phyloP scores from a whole-genome alignment of 2,329 filamentous ascomycete genomes.

The Fragosphaeria purpurea region DNA sequence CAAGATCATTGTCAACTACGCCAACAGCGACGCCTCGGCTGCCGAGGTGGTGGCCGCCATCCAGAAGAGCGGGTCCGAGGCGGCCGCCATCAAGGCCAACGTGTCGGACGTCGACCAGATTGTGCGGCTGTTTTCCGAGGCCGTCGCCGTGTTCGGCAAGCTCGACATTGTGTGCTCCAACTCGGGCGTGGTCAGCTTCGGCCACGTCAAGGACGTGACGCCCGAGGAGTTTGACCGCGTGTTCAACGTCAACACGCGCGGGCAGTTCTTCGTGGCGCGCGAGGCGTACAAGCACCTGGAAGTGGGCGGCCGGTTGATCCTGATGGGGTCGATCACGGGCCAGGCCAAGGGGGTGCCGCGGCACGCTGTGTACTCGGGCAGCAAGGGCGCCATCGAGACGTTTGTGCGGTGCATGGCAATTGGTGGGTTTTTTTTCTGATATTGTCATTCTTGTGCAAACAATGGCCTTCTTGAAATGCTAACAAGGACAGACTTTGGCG shows the following conservation, averaged over 20 bases:
- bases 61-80: slow-evolving; percentile 14
- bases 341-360: slow-evolving; percentile 20
- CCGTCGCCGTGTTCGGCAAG: slow-evolving; percentile 46
- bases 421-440: slow-evolving; percentile 6
- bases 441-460: not conserved
- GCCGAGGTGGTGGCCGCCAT: slow-evolving; percentile 14
- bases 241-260: slow-evolving; percentile 49
- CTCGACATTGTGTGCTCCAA: slow-evolving; percentile 54
- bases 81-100: slow-evolving; percentile 23
- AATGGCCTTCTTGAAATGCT: not conserved
- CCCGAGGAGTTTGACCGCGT: slow-evolving; percentile 52
- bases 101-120: slow-evolving; percentile 22
- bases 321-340: slow-evolving; percentile 53
- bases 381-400: slow-evolving; percentile 25
- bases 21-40: slow-evolving; percentile 15
- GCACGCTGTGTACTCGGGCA: slow-evolving; percentile 26
- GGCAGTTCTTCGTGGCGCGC: slow-evolving; percentile 54
- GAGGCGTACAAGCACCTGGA: slow-evolving; percentile 53
- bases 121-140: slow-evolving; percentile 31
- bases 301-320: slow-evolving; percentile 50
- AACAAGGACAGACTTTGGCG: slow-evolving; percentile 20
- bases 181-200: slow-evolving; percentile 49
- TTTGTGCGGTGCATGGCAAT: slow-evolving; percentile 22
- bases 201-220: slow-evolving; percentile 47
- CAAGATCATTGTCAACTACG: slow-evolving; percentile 26